phyloP scores from a whole-genome alignment of 1,139 yeast genomes.

The Candida sp. region DNA sequence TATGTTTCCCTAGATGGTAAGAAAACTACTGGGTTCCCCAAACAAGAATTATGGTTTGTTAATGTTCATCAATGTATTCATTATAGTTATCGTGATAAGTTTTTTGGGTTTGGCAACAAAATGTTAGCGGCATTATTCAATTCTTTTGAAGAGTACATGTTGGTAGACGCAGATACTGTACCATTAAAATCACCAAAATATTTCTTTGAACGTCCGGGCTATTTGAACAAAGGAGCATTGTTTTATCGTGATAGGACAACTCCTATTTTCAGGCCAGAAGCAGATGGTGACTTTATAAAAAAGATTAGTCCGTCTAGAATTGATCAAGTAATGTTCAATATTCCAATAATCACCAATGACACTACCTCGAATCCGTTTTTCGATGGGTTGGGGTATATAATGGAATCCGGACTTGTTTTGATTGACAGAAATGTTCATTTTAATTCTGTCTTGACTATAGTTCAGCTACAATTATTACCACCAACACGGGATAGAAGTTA shows the following conservation, averaged over 20 bases:
- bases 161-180: slow-evolving; percentile 52
- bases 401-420: slow-evolving; percentile 53
- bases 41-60: slow-evolving; percentile 43
- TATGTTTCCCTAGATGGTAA: slow-evolving; percentile 17
- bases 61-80: slow-evolving; percentile 33
- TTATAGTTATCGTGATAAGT: slow-evolving; percentile 20
- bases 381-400: slow-evolving; percentile 35
- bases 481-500: slow-evolving; percentile 40
- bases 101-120: slow-evolving; percentile 45
- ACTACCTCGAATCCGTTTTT: slow-evolving; percentile 29
- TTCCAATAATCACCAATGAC: slow-evolving; percentile 30
- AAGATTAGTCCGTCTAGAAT: slow-evolving; percentile 37
- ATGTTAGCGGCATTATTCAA: slow-evolving; percentile 48
- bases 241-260: slow-evolving; percentile 49
- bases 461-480: slow-evolving; percentile 36
- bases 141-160: slow-evolving; percentile 46
- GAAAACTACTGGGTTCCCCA: slow-evolving; percentile 22
- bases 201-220: slow-evolving; percentile 37
- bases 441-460: slow-evolving; percentile 39
- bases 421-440: slow-evolving; percentile 40
- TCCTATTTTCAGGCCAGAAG: slow-evolving; percentile 24
- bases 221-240: slow-evolving; percentile 35
- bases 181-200: slow-evolving; percentile 32
- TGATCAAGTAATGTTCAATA: slow-evolving; percentile 29
- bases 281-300: slow-evolving; percentile 28